These are phyloP conservation scores for Sisymbrium irio DNA, from an alignment of 345 rosid species.

Conservation along the genomic window DNA sequence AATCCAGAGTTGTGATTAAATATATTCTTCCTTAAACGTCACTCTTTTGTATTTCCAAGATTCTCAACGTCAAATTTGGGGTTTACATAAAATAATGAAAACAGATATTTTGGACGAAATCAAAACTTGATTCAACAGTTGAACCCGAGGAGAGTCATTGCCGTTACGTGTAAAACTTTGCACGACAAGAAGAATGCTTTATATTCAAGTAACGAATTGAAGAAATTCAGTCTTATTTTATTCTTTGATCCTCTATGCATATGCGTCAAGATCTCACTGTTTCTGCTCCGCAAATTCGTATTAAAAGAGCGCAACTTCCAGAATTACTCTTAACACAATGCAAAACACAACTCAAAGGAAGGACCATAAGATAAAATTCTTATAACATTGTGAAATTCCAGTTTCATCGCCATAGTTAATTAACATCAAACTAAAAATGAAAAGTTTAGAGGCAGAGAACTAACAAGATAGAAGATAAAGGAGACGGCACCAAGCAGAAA, in stretches of 20 bases:
- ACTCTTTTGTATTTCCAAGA: slow-evolving; percentile 28
- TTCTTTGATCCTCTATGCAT: background rate
- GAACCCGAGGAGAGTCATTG: background rate
- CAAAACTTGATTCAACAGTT: background rate
- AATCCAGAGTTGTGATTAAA: background rate
- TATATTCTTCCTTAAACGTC: slow-evolving; percentile 15
- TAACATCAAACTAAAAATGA: slow-evolving; percentile 8
- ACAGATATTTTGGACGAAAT: background rate
- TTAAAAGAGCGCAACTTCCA: background rate
- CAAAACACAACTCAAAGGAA: background rate
- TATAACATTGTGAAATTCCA: slow-evolving; percentile 4
- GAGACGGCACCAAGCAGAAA: background rate
- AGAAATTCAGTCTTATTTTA: background rate
- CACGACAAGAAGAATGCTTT: slow-evolving; percentile 18
- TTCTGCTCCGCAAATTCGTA: background rate
- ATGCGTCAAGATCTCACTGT: background rate
- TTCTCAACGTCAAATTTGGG: background rate
- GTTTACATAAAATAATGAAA: background rate
- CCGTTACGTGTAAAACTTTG: background rate
- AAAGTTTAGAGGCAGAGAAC: slow-evolving; percentile 3
- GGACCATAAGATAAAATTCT: slow-evolving; percentile 6
- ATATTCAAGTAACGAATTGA: background rate
- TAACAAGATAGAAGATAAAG: slow-evolving; percentile 15
- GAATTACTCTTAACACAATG: background rate
- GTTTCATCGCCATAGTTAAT: slow-evolving; percentile 12